These are phyloP conservation scores for Gastrolobium villosum DNA, from an alignment of 306 rosid species.

Conservation along the genomic window DNA sequence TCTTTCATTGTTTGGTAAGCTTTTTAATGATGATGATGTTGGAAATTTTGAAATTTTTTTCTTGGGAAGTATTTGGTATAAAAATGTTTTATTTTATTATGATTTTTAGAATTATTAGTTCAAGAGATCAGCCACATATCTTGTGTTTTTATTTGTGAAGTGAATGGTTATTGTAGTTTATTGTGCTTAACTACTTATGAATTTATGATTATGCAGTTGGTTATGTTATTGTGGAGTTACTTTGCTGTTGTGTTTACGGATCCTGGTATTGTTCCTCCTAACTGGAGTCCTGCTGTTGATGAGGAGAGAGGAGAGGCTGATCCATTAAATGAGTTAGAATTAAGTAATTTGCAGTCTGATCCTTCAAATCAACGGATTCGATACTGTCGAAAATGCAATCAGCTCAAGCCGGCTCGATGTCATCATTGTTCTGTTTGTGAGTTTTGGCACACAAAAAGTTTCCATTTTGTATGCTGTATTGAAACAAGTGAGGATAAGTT, in stretches of 20 bases:
- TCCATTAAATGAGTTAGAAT: slow-evolving; percentile 67
- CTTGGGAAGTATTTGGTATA: not conserved
- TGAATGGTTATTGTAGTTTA: slow-evolving; percentile 27
- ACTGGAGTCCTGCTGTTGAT: slow-evolving; percentile 77
- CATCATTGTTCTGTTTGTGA: slow-evolving; percentile 94
- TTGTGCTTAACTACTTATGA: not conserved
- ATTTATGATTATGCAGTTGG: slow-evolving; percentile 63
- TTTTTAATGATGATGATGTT: not conserved
- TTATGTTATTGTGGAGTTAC: slow-evolving; percentile 85
- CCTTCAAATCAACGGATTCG: slow-evolving; percentile 61
- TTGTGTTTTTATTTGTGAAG: not conserved
- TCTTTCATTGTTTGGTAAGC: slow-evolving; percentile 78
- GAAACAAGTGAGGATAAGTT: slow-evolving; percentile 8
- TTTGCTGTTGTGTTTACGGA: slow-evolving; percentile 80
- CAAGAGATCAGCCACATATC: not conserved
- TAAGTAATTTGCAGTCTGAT: slow-evolving; percentile 56
- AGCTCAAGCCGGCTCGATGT: slow-evolving; percentile 83
- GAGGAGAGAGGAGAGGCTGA: slow-evolving; percentile 83
- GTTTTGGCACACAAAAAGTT: slow-evolving; percentile 37
- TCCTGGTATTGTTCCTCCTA: slow-evolving; percentile 79
- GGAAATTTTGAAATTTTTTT: not conserved
- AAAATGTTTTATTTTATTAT: not conserved
- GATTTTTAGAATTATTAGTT: slow-evolving; percentile 1
- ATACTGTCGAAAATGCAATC: slow-evolving; percentile 78
- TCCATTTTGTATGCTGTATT: not conserved